These are phyloP conservation scores for Coleophoma crateriformis DNA, from an alignment of 2,329 filamentous ascomycete species.

Conservation along the genomic window DNA sequence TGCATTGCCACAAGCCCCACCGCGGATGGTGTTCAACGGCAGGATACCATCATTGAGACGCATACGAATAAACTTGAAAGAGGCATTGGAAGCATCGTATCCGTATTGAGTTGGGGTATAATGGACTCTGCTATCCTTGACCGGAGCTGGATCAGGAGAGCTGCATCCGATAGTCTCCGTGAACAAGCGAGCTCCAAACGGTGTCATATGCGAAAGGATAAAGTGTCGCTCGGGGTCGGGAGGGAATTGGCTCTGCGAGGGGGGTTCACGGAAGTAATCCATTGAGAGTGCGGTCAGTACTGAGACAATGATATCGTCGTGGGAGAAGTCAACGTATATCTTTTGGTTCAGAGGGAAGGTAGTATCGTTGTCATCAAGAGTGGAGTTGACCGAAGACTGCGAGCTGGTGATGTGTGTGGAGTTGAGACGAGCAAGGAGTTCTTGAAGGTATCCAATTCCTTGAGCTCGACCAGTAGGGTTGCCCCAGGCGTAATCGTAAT, in stretches of 20 bases:
- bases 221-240: constrained; percentile 39
- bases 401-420: constrained; percentile 59
- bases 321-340: constrained; percentile 82
- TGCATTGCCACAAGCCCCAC: constrained; percentile 33
- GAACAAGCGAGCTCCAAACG: constrained; percentile 47
- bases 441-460: constrained; percentile 80
- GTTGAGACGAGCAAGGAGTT: constrained; percentile 75
- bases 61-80: constrained; percentile 43
- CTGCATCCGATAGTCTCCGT: constrained; percentile 51
- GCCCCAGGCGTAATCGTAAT: constrained; percentile 73
- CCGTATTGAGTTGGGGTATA: constrained; percentile 40
- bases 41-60: constrained; percentile 43
- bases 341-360: constrained; percentile 66
- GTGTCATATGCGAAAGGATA: constrained; percentile 43
- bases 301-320: constrained; percentile 79
- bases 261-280: constrained; percentile 45
- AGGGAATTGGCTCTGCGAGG: constrained; percentile 34
- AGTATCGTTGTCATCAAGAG: constrained; percentile 57
- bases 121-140: constrained; percentile 30
- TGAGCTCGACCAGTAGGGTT: constrained; percentile 76
- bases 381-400: constrained; percentile 68
- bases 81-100: constrained; percentile 33
- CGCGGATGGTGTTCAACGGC: constrained; percentile 39
- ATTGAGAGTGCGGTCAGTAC: constrained; percentile 51
- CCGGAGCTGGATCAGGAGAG: constrained; percentile 30